Conservation (phyloP, 371 early-diverging fungal species). For the Syncephalastrum racemosum region DNA sequence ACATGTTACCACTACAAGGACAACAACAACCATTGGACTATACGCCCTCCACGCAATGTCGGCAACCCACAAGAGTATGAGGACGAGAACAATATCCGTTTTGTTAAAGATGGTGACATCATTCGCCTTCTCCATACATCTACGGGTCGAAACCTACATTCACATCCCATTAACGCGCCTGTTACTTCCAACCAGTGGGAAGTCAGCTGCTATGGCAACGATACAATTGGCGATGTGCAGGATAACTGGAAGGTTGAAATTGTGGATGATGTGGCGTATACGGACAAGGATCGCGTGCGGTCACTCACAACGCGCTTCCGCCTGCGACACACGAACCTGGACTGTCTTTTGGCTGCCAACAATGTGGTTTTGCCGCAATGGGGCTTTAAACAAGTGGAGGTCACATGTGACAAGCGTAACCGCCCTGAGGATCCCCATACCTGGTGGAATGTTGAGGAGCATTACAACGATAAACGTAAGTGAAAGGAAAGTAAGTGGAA, state of each 20-base stretch:
- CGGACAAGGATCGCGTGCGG: constrained; percentile 37
- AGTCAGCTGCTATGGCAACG: constrained; percentile 81
- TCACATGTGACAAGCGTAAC: constrained; percentile 77
- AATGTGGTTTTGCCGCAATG: constrained; percentile 90
- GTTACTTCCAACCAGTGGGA: constrained; percentile 82
- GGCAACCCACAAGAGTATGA: constrained; percentile 6
- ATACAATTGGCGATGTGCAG: constrained; percentile 67
- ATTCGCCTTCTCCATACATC: constrained; percentile 77
- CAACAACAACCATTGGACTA: constrained; percentile 93
- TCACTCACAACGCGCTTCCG: constrained; percentile 89
- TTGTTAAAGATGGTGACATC: constrained; percentile 75
- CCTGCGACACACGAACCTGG: constrained; percentile 72
- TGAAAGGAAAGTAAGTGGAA: neutral
- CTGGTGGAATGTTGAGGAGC: constrained; percentile 97
- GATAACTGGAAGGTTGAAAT: constrained; percentile 93
- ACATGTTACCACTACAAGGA: constrained; percentile 92
- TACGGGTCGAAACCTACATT: constrained; percentile 81
- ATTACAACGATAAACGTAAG: constrained; percentile 65
- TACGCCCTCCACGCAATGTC: constrained; percentile 37
- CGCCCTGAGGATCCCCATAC: constrained; percentile 53
- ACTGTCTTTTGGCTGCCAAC: constrained; percentile 79
- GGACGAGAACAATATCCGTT: constrained; percentile 23
- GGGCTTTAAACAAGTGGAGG: constrained; percentile 98
- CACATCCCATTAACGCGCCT: constrained; percentile 81
- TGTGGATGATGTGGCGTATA: constrained; percentile 57